Evolutionary conservation across 257 asterid genomes (phyloP), one percentile per base, ranked within the genome.

Genomic region (Nemophila menziesii): DNA sequence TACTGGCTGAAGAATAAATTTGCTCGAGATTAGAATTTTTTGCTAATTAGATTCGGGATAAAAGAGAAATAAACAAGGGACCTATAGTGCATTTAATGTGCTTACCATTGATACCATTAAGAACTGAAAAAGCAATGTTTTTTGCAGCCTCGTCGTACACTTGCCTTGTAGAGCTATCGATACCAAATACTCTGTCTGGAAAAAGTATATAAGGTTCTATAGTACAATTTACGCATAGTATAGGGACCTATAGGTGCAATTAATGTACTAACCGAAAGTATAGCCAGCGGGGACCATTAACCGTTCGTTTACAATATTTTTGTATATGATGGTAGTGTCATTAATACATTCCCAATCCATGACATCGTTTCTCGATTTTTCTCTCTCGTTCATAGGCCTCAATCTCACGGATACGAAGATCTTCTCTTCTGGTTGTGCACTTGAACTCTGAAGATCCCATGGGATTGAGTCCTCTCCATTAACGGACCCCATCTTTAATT

Each of bases 61-160:
- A 33, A n/a, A 13, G 22, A 54, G 38, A n/a, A 38, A 45, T 15
- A 18, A 47, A 15, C 18, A 2, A 18, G 16, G 46, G n/a, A n/a
- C n/a, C n/a, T 17, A 24, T 9, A 18, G 16, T n/a, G 48, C n/a
- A n/a, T n/a, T n/a, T n/a, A 14, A 4, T 23, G 39, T 41, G 59
- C 99, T 78, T 67, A 90, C 99, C 82, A 60, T 82, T 85, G 19
- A 85, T 73, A 33, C 96, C 96, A 54, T 75, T 66, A 36, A 82
- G 61, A 41, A 79, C 99, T 38, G 96, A 79, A 37, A 90, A 79
- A 11, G 82, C 89, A 10, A 85, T 65, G 49, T 64, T 78, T 63
- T 82, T 90, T 4, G 99, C 93, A 10, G 86, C 83, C 23, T 82
- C 96, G 11, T 79, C 82, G 20, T 90, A 90, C 54, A 90, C 94